A percentile compares a stretch with the other conserved stretches of the same genome.
phyloP scores from a whole-genome alignment of 257 asterid genomes.

The Solanum pimpinellifolium region DNA sequence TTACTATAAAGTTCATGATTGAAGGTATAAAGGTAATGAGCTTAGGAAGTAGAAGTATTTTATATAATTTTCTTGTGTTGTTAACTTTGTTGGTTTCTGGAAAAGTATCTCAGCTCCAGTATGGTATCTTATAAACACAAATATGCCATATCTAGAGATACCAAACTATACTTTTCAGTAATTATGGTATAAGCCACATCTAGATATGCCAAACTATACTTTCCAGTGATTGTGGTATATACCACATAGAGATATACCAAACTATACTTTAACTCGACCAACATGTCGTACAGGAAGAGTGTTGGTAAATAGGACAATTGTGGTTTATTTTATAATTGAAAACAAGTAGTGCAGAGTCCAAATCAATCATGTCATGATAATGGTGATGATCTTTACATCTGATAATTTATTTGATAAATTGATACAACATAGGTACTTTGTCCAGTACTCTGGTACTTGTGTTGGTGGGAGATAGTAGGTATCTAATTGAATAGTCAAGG shows the following conservation, averaged over 20 bases:
- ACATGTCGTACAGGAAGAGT: neutral
- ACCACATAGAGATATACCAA: neutral
- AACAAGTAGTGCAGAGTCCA: neutral
- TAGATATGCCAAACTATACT: neutral
- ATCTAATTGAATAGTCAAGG: no score
- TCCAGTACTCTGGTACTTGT: neutral
- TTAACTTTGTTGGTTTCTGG: neutral
- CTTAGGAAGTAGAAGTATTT: neutral
- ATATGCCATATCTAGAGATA: neutral
- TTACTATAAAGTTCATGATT: slow-evolving; percentile 10
- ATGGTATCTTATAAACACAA: neutral
- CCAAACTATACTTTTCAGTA: neutral
- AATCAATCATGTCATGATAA: neutral
- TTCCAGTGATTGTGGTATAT: neutral
- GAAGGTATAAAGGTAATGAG: neutral
- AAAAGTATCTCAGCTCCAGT: neutral
- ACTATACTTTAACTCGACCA: neutral
- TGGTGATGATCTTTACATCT: neutral
- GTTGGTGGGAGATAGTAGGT: neutral
- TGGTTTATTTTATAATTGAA: neutral
- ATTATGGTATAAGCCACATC: neutral
- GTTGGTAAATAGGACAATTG: neutral
- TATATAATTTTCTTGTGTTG: neutral
- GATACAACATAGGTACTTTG: neutral
- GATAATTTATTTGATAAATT: neutral